Evolutionary conservation across 1,284 basidiomycete genomes (phyloP).

Genomic region (Tilletia horrida): DNA sequence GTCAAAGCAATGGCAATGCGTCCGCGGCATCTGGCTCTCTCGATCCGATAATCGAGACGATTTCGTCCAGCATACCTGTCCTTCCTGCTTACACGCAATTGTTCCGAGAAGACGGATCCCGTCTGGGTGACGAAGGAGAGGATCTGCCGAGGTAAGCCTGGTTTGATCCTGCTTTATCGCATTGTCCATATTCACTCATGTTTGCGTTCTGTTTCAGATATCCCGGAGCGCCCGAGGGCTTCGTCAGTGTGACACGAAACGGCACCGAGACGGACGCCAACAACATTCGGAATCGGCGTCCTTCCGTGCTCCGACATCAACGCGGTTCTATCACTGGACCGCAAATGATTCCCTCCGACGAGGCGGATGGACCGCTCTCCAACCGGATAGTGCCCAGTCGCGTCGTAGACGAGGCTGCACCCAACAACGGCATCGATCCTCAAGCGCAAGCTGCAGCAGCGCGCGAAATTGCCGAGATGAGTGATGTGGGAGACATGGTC

Average conservation of each 20-base stretch:
- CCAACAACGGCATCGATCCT: conserved; percentile 14
- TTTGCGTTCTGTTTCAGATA: not conserved
- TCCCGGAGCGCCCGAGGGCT: conserved; percentile 7
- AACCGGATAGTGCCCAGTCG: conserved; percentile 13
- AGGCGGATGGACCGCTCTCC: not conserved
- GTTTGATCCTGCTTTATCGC: too few species aligned
- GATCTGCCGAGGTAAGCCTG: conserved; percentile 42
- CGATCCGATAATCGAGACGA: conserved; percentile 17
- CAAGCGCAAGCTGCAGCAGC: conserved; percentile 7
- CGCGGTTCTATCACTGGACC: conserved; percentile 12
- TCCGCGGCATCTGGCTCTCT: not conserved
- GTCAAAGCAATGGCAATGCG: not conserved
- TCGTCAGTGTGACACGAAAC: not conserved
- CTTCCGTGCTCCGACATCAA: conserved; percentile 8
- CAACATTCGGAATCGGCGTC: not conserved
- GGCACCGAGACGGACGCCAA: not conserved
- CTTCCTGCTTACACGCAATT: conserved; percentile 53
- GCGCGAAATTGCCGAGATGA: conserved; percentile 8
- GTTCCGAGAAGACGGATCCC: conserved; percentile 53
- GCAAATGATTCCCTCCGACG: not conserved
- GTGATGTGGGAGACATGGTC: not conserved
- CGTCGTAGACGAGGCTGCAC: conserved; percentile 15
- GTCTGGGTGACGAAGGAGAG: conserved; percentile 51
- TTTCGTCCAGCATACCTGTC: conserved; percentile 25
- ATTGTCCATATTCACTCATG: too few species aligned